Evolutionary conservation across 352 stramenopile genomes (phyloP).

Genomic region (Phytophthora sp.): DNA sequence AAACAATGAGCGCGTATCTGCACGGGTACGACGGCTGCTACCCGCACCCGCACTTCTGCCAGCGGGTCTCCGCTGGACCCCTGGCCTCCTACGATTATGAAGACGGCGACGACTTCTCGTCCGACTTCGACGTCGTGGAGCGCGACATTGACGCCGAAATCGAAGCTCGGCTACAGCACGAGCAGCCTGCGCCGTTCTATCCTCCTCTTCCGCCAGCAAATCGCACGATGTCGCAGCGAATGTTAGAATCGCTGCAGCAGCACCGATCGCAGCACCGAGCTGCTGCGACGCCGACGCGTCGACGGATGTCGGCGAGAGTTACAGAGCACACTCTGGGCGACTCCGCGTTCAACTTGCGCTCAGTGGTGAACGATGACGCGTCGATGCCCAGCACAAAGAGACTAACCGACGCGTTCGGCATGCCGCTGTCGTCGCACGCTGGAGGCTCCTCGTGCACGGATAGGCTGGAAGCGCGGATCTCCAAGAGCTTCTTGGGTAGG

Average conservation of each 20-base stretch:
- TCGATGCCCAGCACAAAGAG: conserved; percentile 15
- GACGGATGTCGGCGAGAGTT: background rate
- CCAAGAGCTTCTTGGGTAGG: conserved; percentile 49
- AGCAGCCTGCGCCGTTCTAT: background rate
- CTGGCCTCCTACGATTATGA: conserved; percentile 29
- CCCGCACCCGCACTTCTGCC: conserved; percentile 18
- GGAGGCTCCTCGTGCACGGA: conserved; percentile 50
- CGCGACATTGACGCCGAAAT: conserved; percentile 80
- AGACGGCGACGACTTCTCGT: conserved; percentile 48
- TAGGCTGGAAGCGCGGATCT: conserved; percentile 72
- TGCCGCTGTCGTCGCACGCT: conserved; percentile 35
- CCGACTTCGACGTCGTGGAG: conserved; percentile 68
- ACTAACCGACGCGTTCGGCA: conserved; percentile 24
- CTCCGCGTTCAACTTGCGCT: conserved; percentile 21
- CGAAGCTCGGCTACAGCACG: conserved; percentile 52
- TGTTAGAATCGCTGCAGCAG: conserved; percentile 63
- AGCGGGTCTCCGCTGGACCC: conserved; percentile 15
- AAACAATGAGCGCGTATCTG: conserved; percentile 36
- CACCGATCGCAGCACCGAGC: conserved; percentile 33
- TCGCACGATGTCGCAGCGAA: conserved; percentile 65
- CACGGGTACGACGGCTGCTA: conserved; percentile 29
- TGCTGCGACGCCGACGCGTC: conserved; percentile 4
- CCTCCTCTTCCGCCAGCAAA: conserved; percentile 5
- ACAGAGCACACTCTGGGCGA: background rate
- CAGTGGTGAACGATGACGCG: conserved; percentile 7